phyloP scores from a whole-genome alignment of 768 basidiomycete genomes.

The Lactarius deliciosus region DNA sequence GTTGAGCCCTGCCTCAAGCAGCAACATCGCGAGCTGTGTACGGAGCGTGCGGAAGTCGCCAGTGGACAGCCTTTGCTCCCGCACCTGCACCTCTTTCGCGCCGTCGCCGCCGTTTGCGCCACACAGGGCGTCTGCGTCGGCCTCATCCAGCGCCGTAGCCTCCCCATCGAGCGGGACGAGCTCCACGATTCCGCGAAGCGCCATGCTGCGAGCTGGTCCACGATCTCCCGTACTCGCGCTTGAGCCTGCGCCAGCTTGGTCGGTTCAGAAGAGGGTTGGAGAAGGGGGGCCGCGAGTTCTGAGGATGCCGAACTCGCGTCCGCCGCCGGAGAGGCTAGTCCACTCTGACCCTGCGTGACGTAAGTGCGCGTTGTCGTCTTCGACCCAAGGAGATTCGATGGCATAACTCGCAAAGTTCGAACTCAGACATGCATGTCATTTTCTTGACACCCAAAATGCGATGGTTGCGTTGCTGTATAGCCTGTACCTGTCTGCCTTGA shows the following conservation, averaged over 20 bases:
- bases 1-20: constrained; percentile 9
- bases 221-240: constrained; percentile 47
- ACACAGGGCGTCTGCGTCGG: not conserved
- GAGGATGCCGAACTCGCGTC: constrained; percentile 60
- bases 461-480: no score
- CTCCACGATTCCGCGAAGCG: constrained; percentile 52
- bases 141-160: constrained; percentile 42
- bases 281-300: constrained; percentile 50
- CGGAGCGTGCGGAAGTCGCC: constrained; percentile 15
- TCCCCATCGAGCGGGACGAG: constrained; percentile 65
- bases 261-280: constrained; percentile 9
- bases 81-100: not conserved
- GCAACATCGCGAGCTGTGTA: constrained; percentile 6
- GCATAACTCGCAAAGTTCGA: no score
- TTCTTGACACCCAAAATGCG: no score
- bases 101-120: not conserved
- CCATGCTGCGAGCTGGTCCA: constrained; percentile 50
- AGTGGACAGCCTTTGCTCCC: not conserved
- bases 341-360: constrained; percentile 39
- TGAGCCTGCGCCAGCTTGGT: not conserved
- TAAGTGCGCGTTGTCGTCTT: not conserved
- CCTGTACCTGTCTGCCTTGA: no score
- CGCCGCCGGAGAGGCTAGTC: constrained; percentile 59
- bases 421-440: no score
- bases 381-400: not conserved